A percentile compares a stretch with the other conserved stretches of the same genome.
phyloP scores from a whole-genome alignment of 768 basidiomycete genomes.

The Thelephora ganbajun region DNA sequence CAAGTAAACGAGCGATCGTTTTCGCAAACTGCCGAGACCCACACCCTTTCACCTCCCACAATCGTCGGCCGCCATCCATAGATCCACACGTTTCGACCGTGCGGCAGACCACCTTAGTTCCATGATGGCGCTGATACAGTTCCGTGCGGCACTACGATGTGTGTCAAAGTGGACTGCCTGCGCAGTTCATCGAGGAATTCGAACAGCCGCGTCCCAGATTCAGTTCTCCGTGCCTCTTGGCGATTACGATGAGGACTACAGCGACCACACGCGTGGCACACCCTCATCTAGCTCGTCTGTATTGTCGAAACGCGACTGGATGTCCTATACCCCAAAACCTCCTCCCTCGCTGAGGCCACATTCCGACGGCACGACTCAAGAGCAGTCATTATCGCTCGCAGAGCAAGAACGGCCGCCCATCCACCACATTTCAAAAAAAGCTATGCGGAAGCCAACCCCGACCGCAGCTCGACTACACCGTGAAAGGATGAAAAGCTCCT shows the following conservation, averaged over 20 bases:
- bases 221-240: not conserved
- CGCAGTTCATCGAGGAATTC: not conserved
- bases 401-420: not conserved
- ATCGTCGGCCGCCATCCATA: no score
- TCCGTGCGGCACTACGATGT: no score
- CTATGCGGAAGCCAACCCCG: constrained; percentile 12
- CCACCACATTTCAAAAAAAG: not conserved
- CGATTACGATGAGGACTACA: not conserved
- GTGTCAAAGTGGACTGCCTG: not conserved
- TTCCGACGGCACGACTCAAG: not conserved
- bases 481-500: constrained; percentile 18
- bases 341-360: not conserved
- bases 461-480: constrained; percentile 16
- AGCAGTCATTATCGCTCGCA: no score
- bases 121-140: no score
- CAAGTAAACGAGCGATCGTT: not conserved
- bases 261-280: not conserved
- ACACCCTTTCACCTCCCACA: not conserved
- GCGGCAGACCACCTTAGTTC: no score
- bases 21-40: not conserved
- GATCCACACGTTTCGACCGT: no score
- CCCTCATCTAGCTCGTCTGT: not conserved
- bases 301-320: not conserved
- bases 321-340: not conserved
- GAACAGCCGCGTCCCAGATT: not conserved